Conservation (phyloP, 202 grass and related monocot genomes). For the Saccharum hybrid region DNA sequence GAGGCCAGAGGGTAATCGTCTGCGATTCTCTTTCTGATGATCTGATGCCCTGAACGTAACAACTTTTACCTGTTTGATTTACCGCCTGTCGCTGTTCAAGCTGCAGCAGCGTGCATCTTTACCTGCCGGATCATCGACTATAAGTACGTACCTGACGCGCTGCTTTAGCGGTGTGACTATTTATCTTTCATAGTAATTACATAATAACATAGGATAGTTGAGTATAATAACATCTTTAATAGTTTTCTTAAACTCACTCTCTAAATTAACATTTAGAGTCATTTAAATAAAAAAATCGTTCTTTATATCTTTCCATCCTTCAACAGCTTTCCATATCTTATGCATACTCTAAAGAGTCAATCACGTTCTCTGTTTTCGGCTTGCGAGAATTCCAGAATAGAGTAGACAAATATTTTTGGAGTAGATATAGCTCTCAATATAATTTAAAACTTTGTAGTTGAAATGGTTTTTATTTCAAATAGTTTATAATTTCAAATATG, state of each 20-base stretch:
- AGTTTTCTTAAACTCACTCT: too few species aligned
- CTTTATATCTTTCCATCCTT: too few species aligned
- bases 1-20: not conserved
- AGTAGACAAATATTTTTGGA: not conserved
- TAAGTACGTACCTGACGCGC: not conserved
- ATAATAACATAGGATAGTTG: not conserved
- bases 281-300: too few species aligned
- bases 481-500: not conserved
- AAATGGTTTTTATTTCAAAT: not conserved
- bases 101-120: not conserved
- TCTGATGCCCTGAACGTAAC: not conserved
- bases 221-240: not conserved
- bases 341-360: too few species aligned
- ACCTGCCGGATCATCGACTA: not conserved
- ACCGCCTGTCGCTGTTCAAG: not conserved
- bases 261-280: too few species aligned
- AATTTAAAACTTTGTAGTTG: not conserved
- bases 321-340: too few species aligned
- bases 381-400: not conserved
- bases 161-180: not conserved
- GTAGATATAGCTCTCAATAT: not conserved
- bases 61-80: conserved; percentile 39
- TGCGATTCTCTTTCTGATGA: conserved; percentile 36
- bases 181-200: not conserved
- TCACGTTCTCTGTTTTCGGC: too few species aligned